A percentile compares a stretch with the other conserved stretches of the same genome.
Conservation (phyloP, 164 flowering plant species). For the grape (Vitis vinifera) region DNA sequence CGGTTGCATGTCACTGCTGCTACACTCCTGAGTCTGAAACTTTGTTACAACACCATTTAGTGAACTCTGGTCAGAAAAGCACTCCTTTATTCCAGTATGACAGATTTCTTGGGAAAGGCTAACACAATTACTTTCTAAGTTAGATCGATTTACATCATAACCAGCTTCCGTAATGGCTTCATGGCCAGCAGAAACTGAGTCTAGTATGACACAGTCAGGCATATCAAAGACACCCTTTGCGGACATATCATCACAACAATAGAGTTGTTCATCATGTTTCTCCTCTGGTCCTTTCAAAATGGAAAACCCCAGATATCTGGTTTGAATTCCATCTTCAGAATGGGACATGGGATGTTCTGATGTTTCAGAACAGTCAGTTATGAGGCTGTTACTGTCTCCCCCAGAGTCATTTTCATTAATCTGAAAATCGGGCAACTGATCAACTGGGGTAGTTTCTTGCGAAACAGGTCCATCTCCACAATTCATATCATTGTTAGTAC, state of each 20-base stretch:
- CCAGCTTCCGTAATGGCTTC: not conserved
- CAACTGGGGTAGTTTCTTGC: slow-evolving; percentile 16
- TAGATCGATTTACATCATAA: not conserved
- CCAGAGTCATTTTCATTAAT: slow-evolving; percentile 5
- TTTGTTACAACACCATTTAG: slow-evolving; percentile 13
- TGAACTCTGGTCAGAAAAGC: slow-evolving; percentile 3
- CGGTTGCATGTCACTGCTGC: slow-evolving; percentile 13
- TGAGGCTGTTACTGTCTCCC: slow-evolving; percentile 1
- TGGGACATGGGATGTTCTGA: slow-evolving; percentile 2
- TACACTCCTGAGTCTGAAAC: slow-evolving; percentile 18
- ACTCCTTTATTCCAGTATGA: slow-evolving; percentile 7
- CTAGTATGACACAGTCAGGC: slow-evolving; percentile 13
- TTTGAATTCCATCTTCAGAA: slow-evolving; percentile 11
- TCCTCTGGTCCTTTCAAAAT: slow-evolving; percentile 13
- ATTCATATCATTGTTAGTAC: slow-evolving; percentile 17
- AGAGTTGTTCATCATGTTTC: slow-evolving; percentile 5
- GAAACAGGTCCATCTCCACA: slow-evolving; percentile 14
- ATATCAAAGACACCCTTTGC: slow-evolving; percentile 14
- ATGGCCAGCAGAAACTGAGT: slow-evolving; percentile 25
- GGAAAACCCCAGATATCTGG: not conserved
- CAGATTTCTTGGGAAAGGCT: slow-evolving; percentile 12
- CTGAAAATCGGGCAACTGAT: slow-evolving; percentile 12
- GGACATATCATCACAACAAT: slow-evolving; percentile 16
- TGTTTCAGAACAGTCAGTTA: slow-evolving; percentile 9
- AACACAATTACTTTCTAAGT: slow-evolving; percentile 8